Evolutionary conservation across 352 stramenopile genomes (phyloP).

Genomic region (Stephanocyclus meneghinianus): DNA sequence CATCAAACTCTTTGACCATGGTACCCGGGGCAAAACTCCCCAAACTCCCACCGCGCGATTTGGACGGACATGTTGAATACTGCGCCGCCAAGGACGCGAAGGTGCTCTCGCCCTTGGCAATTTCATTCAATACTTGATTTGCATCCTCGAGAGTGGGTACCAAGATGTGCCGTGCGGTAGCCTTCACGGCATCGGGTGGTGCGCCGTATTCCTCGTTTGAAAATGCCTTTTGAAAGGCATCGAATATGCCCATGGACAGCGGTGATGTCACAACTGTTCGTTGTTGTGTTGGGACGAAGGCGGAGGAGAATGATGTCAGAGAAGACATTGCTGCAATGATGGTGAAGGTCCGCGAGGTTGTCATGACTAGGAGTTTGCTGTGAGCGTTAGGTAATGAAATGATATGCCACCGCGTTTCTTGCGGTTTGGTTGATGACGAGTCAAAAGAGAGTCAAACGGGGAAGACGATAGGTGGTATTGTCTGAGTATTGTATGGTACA

Average conservation of each 20-base stretch:
- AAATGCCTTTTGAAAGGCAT: conserved; percentile 62
- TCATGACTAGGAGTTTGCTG: background rate
- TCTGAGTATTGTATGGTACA: too few relatives aligned
- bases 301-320: background rate
- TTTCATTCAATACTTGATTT: conserved; percentile 53
- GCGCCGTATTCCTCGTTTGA: conserved; percentile 61
- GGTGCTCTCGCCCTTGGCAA: conserved; percentile 35
- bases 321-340: background rate
- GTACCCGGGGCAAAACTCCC: conserved; percentile 66
- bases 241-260: conserved; percentile 62
- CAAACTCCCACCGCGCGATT: conserved; percentile 57
- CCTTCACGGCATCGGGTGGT: conserved; percentile 66
- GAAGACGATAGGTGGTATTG: too few relatives aligned
- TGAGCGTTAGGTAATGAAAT: background rate
- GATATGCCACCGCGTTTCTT: too few relatives aligned
- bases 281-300: background rate
- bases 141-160: conserved; percentile 55
- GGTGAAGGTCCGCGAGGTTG: background rate
- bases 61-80: conserved; percentile 71
- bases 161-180: conserved; percentile 73
- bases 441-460: too few relatives aligned
- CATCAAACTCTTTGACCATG: conserved; percentile 79
- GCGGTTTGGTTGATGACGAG: too few relatives aligned
- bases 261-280: conserved; percentile 1
- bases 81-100: conserved; percentile 54